A percentile compares a stretch with the other conserved stretches of the same genome.
Evolutionary conservation across 2,329 filamentous ascomycete species (phyloP).

Genomic region (Xylaria sp.): DNA sequence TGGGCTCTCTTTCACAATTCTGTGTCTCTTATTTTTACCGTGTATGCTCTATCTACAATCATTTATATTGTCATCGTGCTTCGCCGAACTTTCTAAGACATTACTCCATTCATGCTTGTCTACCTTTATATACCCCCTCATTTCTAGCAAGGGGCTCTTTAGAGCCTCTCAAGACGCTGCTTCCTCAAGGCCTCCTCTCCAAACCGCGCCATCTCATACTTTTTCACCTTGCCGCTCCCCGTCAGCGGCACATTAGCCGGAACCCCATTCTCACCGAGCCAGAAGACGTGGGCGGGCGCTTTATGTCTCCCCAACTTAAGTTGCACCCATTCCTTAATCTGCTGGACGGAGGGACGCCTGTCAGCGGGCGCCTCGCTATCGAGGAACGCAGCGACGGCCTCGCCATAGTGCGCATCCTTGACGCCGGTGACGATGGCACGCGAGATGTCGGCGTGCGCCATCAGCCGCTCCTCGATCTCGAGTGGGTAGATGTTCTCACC

Average conservation of each 20-base stretch:
- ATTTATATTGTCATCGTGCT: not conserved
- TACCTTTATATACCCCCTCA: not conserved
- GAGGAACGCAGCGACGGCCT: constrained; percentile 73
- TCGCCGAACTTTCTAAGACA: not conserved
- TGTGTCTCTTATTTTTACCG: not conserved
- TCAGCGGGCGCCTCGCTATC: constrained; percentile 35
- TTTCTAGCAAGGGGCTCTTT: not conserved
- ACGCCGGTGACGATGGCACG: constrained; percentile 74
- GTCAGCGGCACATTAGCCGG: constrained; percentile 65
- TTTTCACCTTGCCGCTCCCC: constrained; percentile 75
- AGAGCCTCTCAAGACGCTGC: constrained; percentile 54
- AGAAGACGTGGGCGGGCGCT: constrained; percentile 76
- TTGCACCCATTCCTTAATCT: constrained; percentile 68
- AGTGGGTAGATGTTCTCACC: constrained; percentile 77
- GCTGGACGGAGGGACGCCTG: constrained; percentile 53
- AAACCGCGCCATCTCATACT: constrained; percentile 65
- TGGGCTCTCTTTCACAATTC: not conserved
- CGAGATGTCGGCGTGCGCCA: constrained; percentile 64
- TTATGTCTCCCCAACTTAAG: constrained; percentile 69
- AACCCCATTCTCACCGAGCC: constrained; percentile 68
- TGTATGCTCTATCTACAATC: not conserved
- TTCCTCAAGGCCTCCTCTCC: constrained; percentile 61
- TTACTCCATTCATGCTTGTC: not conserved
- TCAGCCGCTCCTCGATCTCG: constrained; percentile 76
- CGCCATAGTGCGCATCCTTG: constrained; percentile 73